phyloP scores from a whole-genome alignment of 106 monocot species.

The Dendrobium chrysotoxum region DNA sequence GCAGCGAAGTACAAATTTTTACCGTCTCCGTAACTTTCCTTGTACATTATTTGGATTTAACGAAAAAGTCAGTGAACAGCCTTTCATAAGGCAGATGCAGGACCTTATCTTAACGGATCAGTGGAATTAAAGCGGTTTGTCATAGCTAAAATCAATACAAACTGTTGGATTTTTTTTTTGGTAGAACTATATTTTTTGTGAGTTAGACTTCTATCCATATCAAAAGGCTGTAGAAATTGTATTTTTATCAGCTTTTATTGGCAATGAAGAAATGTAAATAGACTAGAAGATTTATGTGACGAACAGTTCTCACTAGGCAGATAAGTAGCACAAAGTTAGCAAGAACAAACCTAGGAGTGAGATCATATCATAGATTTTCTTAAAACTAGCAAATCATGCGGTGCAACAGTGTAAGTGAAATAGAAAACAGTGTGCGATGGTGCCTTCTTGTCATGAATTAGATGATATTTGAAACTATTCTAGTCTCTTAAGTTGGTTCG shows the following conservation, averaged over 20 bases:
- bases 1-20: neutral
- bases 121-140: neutral
- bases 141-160: neutral
- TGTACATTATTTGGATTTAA: neutral
- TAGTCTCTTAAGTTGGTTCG: neutral
- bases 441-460: neutral
- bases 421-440: neutral
- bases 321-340: neutral
- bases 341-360: neutral
- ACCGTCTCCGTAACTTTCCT: neutral
- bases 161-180: neutral
- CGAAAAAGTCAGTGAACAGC: neutral
- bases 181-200: neutral
- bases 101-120: neutral
- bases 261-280: neutral
- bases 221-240: neutral
- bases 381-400: neutral
- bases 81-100: neutral
- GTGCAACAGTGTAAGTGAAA: neutral
- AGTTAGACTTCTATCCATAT: neutral
- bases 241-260: neutral
- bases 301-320: neutral
- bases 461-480: neutral
- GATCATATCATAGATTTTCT: neutral
- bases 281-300: neutral